Evolutionary conservation across 805 yeast genomes (phyloP).

Genomic region (Cyberlindnera euphorbiiphila): DNA sequence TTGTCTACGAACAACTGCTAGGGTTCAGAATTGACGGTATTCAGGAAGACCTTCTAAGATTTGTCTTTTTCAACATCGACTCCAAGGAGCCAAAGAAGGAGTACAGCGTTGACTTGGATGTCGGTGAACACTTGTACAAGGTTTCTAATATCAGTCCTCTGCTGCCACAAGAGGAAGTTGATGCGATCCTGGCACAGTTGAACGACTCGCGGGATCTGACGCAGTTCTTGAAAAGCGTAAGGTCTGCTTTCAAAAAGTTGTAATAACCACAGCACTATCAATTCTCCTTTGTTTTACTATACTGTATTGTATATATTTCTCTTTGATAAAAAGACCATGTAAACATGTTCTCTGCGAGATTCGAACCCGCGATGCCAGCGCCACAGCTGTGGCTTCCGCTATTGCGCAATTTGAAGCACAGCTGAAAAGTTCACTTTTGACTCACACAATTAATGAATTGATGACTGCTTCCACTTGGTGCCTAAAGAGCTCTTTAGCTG

Average conservation of each 20-base stretch:
- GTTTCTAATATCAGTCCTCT: constrained; percentile 38
- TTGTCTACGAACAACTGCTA: constrained; percentile 47
- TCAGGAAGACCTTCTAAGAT: constrained; percentile 41
- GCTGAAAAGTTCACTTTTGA: neutral
- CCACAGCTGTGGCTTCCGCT: neutral
- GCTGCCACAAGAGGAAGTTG: constrained; percentile 27
- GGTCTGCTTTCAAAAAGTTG: constrained; percentile 20
- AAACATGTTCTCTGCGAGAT: neutral
- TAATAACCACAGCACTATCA: no score
- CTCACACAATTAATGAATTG: no score
- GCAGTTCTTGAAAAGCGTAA: constrained; percentile 21
- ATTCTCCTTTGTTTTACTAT: no score
- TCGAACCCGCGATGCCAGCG: constrained; percentile 4
- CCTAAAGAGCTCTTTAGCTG: no score
- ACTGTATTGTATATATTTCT: no score
- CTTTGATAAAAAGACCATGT: no score
- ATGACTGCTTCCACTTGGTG: no score
- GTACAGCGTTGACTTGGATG: constrained; percentile 42
- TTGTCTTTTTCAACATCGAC: constrained; percentile 48
- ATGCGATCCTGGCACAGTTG: constrained; percentile 14
- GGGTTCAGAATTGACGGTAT: constrained; percentile 55
- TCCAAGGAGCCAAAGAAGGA: constrained; percentile 38
- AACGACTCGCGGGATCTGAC: constrained; percentile 22
- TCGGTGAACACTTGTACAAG: constrained; percentile 38
- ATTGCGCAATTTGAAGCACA: neutral